Conservation (phyloP, 306 rosid species). For the Lithocarpus polystachyus region DNA sequence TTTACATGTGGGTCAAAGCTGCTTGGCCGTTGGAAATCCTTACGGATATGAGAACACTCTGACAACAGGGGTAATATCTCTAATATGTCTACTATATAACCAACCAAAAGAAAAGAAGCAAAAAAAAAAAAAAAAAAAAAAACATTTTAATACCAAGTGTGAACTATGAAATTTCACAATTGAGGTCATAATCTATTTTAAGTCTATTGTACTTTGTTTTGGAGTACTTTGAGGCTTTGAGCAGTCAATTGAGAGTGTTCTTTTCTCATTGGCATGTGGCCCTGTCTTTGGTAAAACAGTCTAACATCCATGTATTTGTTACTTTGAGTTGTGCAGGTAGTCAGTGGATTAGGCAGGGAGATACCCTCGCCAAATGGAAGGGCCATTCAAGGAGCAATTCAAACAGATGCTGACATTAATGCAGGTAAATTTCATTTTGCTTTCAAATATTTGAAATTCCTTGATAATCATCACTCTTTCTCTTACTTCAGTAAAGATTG, state of each 20-base stretch:
- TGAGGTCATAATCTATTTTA: background rate
- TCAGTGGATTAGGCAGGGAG: constrained; percentile 94
- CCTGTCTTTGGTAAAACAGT: no score
- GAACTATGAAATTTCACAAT: background rate
- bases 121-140: background rate
- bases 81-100: background rate
- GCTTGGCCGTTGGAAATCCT: constrained; percentile 98
- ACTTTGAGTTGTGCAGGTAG: constrained; percentile 60
- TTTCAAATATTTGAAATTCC: background rate
- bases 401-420: constrained; percentile 90
- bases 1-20: constrained; percentile 89
- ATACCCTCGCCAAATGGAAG: constrained; percentile 89
- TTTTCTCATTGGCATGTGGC: background rate
- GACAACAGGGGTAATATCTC: constrained; percentile 79
- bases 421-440: constrained; percentile 44
- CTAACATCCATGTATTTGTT: background rate
- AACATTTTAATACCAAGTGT: background rate
- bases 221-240: background rate
- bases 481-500: background rate
- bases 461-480: background rate
- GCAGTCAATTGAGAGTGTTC: background rate
- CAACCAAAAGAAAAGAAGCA: no score
- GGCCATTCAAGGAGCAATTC: constrained; percentile 90
- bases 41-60: constrained; percentile 93
- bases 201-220: background rate